Evolutionary conservation across 495 filamentous ascomycete genomes (phyloP).

Genomic region (Mycothermus thermophilus): DNA sequence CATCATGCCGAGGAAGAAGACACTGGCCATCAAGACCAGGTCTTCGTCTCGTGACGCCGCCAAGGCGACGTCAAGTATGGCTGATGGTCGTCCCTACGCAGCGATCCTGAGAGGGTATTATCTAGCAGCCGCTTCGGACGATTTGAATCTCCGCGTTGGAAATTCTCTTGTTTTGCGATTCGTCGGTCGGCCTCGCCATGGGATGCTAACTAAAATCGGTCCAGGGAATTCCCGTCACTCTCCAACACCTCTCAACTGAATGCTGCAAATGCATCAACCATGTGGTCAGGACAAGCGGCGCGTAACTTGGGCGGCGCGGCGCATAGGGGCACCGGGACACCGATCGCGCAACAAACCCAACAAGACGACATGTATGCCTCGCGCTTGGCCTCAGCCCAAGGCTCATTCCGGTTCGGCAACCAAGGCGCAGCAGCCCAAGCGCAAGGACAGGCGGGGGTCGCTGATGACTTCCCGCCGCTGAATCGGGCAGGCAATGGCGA

Average conservation of each 20-base stretch:
- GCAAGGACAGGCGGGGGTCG: slow-evolving; percentile 54
- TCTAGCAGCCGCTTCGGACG: too few species aligned
- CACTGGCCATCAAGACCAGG: slow-evolving; percentile 5
- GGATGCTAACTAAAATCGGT: background rate
- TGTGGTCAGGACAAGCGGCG: slow-evolving; percentile 47
- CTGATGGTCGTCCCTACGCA: too few species aligned
- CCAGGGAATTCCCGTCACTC: slow-evolving; percentile 72
- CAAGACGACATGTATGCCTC: slow-evolving; percentile 49
- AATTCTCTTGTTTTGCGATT: background rate
- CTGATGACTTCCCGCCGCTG: slow-evolving; percentile 76
- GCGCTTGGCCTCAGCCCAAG: slow-evolving; percentile 42
- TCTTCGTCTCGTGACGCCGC: too few species aligned
- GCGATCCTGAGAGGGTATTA: slow-evolving; percentile 20
- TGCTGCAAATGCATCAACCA: slow-evolving; percentile 24
- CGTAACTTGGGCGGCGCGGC: slow-evolving; percentile 39
- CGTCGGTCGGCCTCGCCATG: background rate
- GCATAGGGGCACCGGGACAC: slow-evolving; percentile 51
- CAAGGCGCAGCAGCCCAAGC: slow-evolving; percentile 41
- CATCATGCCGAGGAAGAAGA: too few species aligned
- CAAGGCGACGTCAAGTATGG: too few species aligned
- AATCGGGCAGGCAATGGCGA: slow-evolving; percentile 59
- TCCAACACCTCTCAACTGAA: slow-evolving; percentile 55
- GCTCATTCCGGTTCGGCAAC: slow-evolving; percentile 42
- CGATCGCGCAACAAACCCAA: slow-evolving; percentile 37
- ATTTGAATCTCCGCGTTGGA: too few species aligned